Evolutionary conservation across 495 filamentous ascomycete species (phyloP), one percentile per base, ranked within the genome.

Genomic region (Aspergillus coremiiformis): DNA sequence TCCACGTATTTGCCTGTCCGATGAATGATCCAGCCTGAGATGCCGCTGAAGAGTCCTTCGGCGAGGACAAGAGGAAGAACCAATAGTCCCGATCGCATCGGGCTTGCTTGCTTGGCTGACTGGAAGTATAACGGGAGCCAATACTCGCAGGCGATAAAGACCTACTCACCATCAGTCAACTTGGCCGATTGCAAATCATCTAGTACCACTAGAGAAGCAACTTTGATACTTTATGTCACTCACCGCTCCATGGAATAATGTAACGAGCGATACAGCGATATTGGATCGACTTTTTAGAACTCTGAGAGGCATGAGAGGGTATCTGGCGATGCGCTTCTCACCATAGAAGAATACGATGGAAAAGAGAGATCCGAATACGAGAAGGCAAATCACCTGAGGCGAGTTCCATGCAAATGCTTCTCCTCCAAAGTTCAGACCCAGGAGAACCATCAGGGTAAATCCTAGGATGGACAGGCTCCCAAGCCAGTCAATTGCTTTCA

Each of bases 401-500:
- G 83, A 86, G 35, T 56, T 53, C 87, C 87, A 91, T 10, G 85
- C 81, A 54, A 74, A 74, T 0, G 68, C 68, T 5, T 84, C 77
- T 15, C 85, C 88, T 27, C 86, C 86, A 51, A 81, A 81, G 59
- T 84, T 80, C 17, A 90, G 72, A 11, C 81, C 86, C 5, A 89
- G 74, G 26, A 89, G 74, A 51, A 90, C 66, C 75, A 89, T 85
- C 26, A 89, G 64, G 0, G 83, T 86, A 6, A 78, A 84, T 27
- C 78, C 78, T 5, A 87, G 73, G 51, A 90, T 76, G 0, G 76
- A 72, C 22, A 85, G 39, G 0, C 73, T 78, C 0, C 86, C 86
- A 3, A 79, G 47, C 84, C 84, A 88, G 64, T 89, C 85, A 30
- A 90, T 80, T 8, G 84, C 82, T 49, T 78, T 81, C 5, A 93